Evolutionary conservation across 345 rosid genomes (phyloP), one percentile per base, ranked within the genome.

Genomic region (Eucalyptus grandis): DNA sequence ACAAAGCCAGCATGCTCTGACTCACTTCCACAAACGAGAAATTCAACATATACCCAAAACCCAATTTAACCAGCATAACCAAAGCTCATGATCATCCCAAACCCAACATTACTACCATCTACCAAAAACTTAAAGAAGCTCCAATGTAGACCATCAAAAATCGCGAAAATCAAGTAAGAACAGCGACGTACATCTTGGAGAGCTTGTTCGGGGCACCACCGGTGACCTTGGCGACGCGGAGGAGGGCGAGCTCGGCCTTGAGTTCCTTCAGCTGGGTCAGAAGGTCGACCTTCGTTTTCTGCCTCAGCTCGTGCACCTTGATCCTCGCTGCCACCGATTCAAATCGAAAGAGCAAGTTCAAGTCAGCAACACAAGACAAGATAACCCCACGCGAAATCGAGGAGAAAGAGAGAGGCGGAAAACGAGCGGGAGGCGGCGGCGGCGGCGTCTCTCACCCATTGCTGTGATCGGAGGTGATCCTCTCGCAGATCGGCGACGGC

Each of bases 201-300:
- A 95, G 95, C 92, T 95, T 95, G 94, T 94, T 94, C 43, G 96
- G 95, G 43, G 97, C 97, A 22, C 97, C 97, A 3, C 97, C 96
- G 50, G 96, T 94, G 88, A 95, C 96, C 91, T 95, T 95, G 30
- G 97, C 95, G 43, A 95, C 97, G 31, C 97, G 96, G 14, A 95
- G 96, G 90, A 95, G 96, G 44, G 96, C 92, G 6, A 95, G 94
- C 92, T 95, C 96, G 22, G 93, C 93, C 90, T 95, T 95, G 60
- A 95, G 95, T 49, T 95, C 97, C 90, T 94, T 95, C 93, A 95
- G 88, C 92, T 95, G 97, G 88, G 37, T 87, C 92, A 92, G 89
- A 50, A 95, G 95, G 1, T 95, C 96, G 3, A 62, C 3, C 92
- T 95, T 95, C 40, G 96, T 83, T 58, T 94, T 95, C 92, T 95